phyloP scores from a whole-genome alignment of 2,329 filamentous ascomycete species.

The Orbilia brochopaga region DNA sequence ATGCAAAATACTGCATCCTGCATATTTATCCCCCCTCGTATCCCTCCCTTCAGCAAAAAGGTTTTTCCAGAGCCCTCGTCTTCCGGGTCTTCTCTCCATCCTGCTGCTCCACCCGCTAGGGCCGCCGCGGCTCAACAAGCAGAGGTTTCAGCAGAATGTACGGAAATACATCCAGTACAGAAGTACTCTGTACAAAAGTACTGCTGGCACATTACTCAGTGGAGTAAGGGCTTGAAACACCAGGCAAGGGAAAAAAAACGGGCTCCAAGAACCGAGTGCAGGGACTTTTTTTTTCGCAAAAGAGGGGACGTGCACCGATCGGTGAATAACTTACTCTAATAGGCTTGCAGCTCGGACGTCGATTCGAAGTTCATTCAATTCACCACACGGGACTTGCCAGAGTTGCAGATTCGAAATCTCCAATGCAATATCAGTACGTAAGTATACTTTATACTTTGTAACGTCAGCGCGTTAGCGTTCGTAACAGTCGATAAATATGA shows the following conservation, averaged over 20 bases:
- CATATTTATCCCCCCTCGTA: constrained; percentile 10
- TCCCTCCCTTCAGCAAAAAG: constrained; percentile 49
- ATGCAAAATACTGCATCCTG: constrained; percentile 9
- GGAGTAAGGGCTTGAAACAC: constrained; percentile 51
- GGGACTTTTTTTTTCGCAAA: constrained; percentile 14
- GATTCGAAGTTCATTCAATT: no score
- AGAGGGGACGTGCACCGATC: constrained; percentile 44
- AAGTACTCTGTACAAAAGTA: no score
- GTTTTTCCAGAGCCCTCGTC: constrained; percentile 48
- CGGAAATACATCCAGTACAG: no score
- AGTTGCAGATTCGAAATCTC: constrained; percentile 3
- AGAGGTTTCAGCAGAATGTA: constrained; percentile 44
- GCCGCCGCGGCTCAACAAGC: constrained; percentile 39
- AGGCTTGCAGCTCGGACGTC: constrained; percentile 19
- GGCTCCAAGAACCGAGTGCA: constrained; percentile 44
- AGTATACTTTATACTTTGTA: no score
- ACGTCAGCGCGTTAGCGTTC: background rate
- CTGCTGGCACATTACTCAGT: no score
- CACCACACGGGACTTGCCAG: constrained; percentile 12
- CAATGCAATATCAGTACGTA: no score
- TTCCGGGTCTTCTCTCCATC: constrained; percentile 10
- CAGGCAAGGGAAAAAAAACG: constrained; percentile 45
- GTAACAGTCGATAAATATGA: background rate
- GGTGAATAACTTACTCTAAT: constrained; percentile 47
- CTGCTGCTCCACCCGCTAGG: constrained; percentile 4